phyloP scores from a whole-genome alignment of 2,329 filamentous ascomycete genomes.

The Colletotrichum siamense region DNA sequence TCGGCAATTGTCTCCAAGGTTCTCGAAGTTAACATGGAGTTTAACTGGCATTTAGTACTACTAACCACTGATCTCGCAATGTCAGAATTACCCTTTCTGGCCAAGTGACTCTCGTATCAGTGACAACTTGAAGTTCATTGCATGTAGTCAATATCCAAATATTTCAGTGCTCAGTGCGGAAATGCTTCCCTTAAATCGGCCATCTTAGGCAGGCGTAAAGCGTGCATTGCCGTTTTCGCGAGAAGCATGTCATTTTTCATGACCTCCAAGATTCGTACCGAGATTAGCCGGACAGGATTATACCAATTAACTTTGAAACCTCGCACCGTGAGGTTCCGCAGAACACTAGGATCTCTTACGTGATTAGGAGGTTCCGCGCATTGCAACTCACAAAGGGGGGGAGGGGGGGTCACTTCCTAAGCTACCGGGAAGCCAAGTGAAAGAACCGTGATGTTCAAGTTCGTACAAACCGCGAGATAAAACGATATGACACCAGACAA shows the following conservation, averaged over 20 bases:
- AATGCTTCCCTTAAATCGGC: accelerated
- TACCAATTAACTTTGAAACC: not conserved
- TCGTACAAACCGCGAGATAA: not conserved
- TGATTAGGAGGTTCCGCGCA: not conserved
- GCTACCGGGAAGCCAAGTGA: not conserved
- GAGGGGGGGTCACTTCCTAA: not conserved
- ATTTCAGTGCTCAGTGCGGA: not conserved
- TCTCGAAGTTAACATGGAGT: not conserved
- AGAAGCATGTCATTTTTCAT: not conserved
- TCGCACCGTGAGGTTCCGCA: not conserved
- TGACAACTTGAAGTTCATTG: accelerated
- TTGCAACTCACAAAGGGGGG: not conserved
- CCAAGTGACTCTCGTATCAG: not conserved
- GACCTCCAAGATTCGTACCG: too few relatives aligned
- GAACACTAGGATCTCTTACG: not conserved
- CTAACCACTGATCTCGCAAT: accelerated
- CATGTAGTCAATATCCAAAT: not conserved
- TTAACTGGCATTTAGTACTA: not conserved
- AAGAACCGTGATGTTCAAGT: not conserved
- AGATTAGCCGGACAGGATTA: not conserved
- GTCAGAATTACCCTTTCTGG: not conserved
- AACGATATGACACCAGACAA: not conserved
- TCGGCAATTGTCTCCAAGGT: not conserved
- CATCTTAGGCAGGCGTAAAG: not conserved
- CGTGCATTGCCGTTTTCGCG: not conserved